These are phyloP conservation scores for Nitzschia inconspicua DNA, from an alignment of 108 stramenopile species.

Conservation along the genomic window DNA sequence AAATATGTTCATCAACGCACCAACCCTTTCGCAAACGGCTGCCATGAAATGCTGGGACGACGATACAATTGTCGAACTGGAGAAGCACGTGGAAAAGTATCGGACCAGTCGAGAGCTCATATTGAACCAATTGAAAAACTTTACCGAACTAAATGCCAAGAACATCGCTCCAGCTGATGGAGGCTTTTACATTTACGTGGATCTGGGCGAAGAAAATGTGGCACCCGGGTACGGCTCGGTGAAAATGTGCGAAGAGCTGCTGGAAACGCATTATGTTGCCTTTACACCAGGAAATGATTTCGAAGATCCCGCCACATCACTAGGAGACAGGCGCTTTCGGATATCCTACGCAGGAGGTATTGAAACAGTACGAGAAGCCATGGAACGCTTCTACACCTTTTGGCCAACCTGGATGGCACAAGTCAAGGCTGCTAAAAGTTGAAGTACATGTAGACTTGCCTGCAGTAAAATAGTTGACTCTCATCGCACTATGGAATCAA, in stretches of 20 bases:
- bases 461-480: neutral
- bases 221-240: conserved; percentile 51
- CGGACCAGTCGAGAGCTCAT: conserved; percentile 52
- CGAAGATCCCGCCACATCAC: conserved; percentile 66
- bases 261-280: conserved; percentile 82
- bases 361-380: conserved; percentile 52
- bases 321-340: conserved; percentile 81
- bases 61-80: conserved; percentile 69
- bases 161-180: conserved; percentile 87
- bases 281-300: conserved; percentile 92
- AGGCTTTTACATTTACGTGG: conserved; percentile 90
- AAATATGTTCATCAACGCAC: conserved; percentile 95
- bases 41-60: conserved; percentile 80
- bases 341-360: conserved; percentile 84
- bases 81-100: conserved; percentile 77
- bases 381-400: conserved; percentile 67
- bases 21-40: conserved; percentile 87
- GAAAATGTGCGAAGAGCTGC: conserved; percentile 57
- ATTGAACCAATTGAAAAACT: conserved; percentile 39
- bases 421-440: too few species aligned
- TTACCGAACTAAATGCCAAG: conserved; percentile 35
- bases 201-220: conserved; percentile 69
- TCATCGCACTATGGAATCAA: conserved; percentile 39
- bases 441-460: too few species aligned
- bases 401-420: too few species aligned